phyloP scores from a whole-genome alignment of 2,329 filamentous ascomycete genomes.

The Paraphoma chrysanthemicola region DNA sequence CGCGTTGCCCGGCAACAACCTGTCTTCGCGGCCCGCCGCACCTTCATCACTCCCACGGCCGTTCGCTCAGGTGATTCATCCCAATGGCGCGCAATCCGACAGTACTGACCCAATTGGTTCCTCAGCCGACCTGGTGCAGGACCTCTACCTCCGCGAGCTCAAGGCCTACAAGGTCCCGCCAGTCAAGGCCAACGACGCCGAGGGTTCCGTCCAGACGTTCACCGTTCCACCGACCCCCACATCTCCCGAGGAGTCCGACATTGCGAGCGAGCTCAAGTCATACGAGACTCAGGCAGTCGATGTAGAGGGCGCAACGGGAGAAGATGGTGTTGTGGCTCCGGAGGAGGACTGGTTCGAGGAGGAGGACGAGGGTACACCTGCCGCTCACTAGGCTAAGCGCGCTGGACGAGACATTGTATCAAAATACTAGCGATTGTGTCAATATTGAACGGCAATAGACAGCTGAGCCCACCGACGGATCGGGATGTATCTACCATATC shows the following conservation, averaged over 20 bases:
- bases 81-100: conserved; percentile 22
- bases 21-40: conserved; percentile 64
- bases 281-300: conserved; percentile 96
- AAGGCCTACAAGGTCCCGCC: conserved; percentile 89
- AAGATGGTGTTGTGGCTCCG: conserved; percentile 65
- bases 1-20: conserved; percentile 65
- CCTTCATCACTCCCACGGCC: conserved; percentile 68
- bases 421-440: conserved; percentile 45
- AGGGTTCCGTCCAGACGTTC: conserved; percentile 93
- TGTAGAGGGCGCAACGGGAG: conserved; percentile 80
- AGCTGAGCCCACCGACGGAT: conserved; percentile 8
- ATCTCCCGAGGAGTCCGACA: conserved; percentile 92
- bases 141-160: conserved; percentile 95
- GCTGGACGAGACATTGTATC: conserved; percentile 34
- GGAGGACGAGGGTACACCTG: conserved; percentile 62
- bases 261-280: conserved; percentile 88
- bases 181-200: conserved; percentile 84
- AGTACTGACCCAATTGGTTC: conserved; percentile 43
- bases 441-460: conserved; percentile 41
- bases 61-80: conserved; percentile 66
- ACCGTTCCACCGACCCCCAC: conserved; percentile 76
- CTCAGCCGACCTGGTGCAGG: conserved; percentile 94
- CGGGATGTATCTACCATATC: conserved; percentile 15
- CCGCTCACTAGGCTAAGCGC: conserved; percentile 41
- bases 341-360: conserved; percentile 85